Conservation (phyloP, 2,329 filamentous ascomycete genomes). For the Mariannaea sp. region DNA sequence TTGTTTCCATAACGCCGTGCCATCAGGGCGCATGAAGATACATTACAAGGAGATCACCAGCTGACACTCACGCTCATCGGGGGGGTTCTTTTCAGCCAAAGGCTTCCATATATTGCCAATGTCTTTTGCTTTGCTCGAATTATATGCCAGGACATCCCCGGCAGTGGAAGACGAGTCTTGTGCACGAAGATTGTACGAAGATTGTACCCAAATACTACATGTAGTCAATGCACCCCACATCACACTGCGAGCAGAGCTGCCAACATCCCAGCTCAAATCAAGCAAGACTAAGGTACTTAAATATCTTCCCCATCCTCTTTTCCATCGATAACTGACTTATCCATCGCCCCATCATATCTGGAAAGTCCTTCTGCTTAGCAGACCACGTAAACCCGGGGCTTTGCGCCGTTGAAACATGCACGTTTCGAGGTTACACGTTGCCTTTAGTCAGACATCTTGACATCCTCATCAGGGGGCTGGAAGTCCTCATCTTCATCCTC, state of each 20-base stretch:
- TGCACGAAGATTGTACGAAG: conserved; percentile 25
- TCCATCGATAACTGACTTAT: conserved; percentile 26
- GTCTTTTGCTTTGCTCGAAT: conserved; percentile 24
- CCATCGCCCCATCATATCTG: conserved; percentile 21
- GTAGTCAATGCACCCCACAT: conserved; percentile 23
- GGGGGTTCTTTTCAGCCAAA: too few species aligned
- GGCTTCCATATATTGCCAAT: not conserved
- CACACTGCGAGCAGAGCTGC: conserved; percentile 21
- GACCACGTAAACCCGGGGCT: not conserved
- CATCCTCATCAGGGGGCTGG: conserved; percentile 67
- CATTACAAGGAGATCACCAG: too few species aligned
- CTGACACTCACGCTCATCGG: too few species aligned
- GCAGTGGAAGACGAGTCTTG: conserved; percentile 22
- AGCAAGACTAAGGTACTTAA: too few species aligned
- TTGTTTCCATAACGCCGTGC: too few species aligned
- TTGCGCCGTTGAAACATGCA: not conserved
- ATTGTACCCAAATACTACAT: conserved; percentile 14
- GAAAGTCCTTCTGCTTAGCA: conserved; percentile 20
- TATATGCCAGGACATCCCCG: conserved; percentile 12
- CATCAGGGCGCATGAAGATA: too few species aligned
- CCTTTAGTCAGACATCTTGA: conserved; percentile 63
- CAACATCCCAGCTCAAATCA: conserved; percentile 22
- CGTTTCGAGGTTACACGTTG: not conserved
- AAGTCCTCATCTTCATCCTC: conserved; percentile 78
- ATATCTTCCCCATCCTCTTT: too few species aligned